A percentile compares a stretch with the other conserved stretches of the same genome.
Conservation (phyloP, 2,329 filamentous ascomycete genomes). For the Akanthomyces lecanii region DNA sequence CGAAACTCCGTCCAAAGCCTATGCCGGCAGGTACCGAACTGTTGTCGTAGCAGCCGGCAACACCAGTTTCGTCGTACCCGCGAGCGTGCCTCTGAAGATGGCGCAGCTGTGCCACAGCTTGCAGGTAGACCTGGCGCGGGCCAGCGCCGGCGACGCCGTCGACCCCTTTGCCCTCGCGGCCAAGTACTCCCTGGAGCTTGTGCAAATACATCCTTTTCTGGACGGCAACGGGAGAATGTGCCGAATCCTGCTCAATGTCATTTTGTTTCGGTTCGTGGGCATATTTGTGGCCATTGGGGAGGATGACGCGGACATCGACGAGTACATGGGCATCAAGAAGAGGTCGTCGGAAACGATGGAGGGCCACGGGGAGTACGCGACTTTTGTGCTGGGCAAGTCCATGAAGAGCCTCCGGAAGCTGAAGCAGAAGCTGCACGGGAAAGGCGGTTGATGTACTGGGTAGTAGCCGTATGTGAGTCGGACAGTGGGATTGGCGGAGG, state of each 20-base stretch:
- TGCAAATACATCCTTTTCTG: conserved; percentile 36
- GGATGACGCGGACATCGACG: not conserved
- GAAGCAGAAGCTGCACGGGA: conserved; percentile 24
- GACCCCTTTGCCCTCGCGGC: conserved; percentile 29
- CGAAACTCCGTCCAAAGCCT: conserved; percentile 17
- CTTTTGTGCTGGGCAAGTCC: conserved; percentile 22
- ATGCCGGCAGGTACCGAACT: conserved; percentile 25
- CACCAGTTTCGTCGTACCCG: conserved; percentile 26
- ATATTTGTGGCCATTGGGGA: conserved; percentile 23
- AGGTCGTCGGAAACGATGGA: conserved; percentile 22
- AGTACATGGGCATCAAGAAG: conserved; percentile 24
- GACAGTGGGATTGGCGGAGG: too few species aligned
- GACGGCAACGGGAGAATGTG: conserved; percentile 37
- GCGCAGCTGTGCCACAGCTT: conserved; percentile 24
- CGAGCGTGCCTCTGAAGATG: conserved; percentile 26
- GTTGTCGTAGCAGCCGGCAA: conserved; percentile 24
- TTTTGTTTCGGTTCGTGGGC: conserved; percentile 30
- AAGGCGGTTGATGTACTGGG: not conserved
- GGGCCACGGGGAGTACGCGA: conserved; percentile 27
- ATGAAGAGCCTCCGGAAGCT: conserved; percentile 18
- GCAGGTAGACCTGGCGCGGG: conserved; percentile 18
- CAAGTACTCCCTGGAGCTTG: conserved; percentile 28
- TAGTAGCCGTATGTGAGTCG: too few species aligned
- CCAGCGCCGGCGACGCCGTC: conserved; percentile 5
- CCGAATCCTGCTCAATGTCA: conserved; percentile 34